Evolutionary conservation across 768 basidiomycete species (phyloP), one percentile per base, ranked within the genome.

Genomic region (Auricularia sp.): DNA sequence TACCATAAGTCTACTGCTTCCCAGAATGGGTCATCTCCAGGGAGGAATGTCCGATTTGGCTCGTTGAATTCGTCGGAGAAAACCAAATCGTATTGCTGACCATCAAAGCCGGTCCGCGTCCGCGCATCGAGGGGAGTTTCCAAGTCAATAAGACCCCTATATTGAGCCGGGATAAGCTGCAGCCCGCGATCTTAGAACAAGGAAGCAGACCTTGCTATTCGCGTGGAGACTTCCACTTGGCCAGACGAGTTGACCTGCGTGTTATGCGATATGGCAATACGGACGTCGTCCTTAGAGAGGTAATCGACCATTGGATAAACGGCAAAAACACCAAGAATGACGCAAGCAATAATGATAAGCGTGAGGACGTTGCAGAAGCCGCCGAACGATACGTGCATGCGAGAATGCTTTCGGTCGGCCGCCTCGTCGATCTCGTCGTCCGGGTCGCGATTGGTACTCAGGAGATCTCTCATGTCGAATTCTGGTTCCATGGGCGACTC

Each of bases 361-460:
- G 56, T 35, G 34, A 59, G 78, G n/a, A 83, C 81, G 72, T 98
- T 98, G 42, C 82, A 76, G 84, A 92, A 89, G 1, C 96, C 96
- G 75, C 94, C 82, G 10, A 80, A 14, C 14, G 24, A 35, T 8
- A 59, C 3, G 10, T 34, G 69, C 2, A 86, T 85, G 66, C 89
- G 90, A 6, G 81, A 79, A 63, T 77, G 77, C 65, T 88, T 83
- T 24, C 82, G 76, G 1, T 80, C 79, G 2, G 92, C 90, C 56
- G 86, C 92, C 77, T 92, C 90, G 74, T 98, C 95, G 24, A 98
- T 81, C 29, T 85, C 83, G 73, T 98, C 95, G 77, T 97, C 94
- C 18, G 89, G 80, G 72, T 95, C 93, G 47, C 21, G 47, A 51
- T 51, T 8, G 16, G 14, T 16, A 18, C 47, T 16, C 11, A 21